Evolutionary conservation across 208 protist species (phyloP).

Genomic region (Leptomonas seymouri): DNA sequence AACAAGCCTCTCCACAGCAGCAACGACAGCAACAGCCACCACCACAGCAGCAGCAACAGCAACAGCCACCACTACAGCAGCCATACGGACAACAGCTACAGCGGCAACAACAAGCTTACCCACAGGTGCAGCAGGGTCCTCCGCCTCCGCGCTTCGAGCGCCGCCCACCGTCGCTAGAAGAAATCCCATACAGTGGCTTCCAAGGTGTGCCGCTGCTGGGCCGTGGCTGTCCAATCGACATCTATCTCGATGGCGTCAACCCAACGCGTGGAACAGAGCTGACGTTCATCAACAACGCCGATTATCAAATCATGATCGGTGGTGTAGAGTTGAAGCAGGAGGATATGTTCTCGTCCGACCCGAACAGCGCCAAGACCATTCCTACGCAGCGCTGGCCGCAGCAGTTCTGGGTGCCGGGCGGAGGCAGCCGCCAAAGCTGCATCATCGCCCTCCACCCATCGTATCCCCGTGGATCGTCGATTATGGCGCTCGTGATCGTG

Average conservation of each 20-base stretch:
- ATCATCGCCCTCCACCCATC: conserved; percentile 85
- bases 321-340: conserved; percentile 88
- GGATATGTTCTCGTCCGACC: conserved; percentile 74
- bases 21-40: conserved; percentile 22
- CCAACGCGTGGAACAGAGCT: conserved; percentile 86
- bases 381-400: conserved; percentile 87
- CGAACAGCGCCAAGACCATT: conserved; percentile 73
- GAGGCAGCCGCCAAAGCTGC: conserved; percentile 52
- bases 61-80: conserved; percentile 24
- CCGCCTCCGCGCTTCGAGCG: conserved; percentile 75
- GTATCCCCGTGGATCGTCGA: conserved; percentile 67
- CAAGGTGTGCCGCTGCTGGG: conserved; percentile 62
- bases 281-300: conserved; percentile 81
- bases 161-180: conserved; percentile 67
- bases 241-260: conserved; percentile 84
- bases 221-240: conserved; percentile 82
- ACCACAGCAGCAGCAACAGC: conserved; percentile 20
- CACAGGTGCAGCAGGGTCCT: conserved; percentile 36
- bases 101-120: conserved; percentile 38
- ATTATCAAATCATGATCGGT: conserved; percentile 69
- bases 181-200: conserved; percentile 74
- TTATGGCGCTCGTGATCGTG: conserved; percentile 77
- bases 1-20: conserved; percentile 24
- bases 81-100: conserved; percentile 27
- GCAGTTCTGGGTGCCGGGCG: conserved; percentile 66